Conservation (phyloP, 352 stramenopile species). For the Phytophthora vignae region DNA sequence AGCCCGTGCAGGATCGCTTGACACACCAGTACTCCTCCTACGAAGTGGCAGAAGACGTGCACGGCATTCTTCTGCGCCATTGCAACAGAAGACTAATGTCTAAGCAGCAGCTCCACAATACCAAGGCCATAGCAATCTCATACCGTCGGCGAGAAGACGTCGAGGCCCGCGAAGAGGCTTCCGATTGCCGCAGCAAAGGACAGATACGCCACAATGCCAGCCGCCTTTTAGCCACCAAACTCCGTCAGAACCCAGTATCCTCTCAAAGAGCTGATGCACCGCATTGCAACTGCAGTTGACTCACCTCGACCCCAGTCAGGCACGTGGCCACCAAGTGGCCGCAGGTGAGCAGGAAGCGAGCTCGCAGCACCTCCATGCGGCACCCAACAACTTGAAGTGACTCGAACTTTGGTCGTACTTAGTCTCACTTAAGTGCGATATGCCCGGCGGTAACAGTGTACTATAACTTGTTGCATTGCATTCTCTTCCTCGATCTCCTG, state of each 20-base stretch:
- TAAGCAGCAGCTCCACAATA: not conserved
- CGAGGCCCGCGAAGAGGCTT: constrained; percentile 53
- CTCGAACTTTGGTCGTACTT: constrained; percentile 20
- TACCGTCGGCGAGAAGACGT: constrained; percentile 63
- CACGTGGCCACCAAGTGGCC: constrained; percentile 70
- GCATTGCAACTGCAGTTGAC: not conserved
- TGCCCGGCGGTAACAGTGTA: constrained; percentile 2
- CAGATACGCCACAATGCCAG: constrained; percentile 44
- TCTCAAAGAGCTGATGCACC: not conserved
- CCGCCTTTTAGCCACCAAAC: constrained; percentile 14
- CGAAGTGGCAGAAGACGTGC: constrained; percentile 65
- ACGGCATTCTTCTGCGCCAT: constrained; percentile 54
- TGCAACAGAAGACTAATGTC: not conserved
- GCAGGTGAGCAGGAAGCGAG: constrained; percentile 65
- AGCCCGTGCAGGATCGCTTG: constrained; percentile 58
- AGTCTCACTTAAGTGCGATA: constrained; percentile 23
- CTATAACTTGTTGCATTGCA: not conserved
- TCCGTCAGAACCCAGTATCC: not conserved
- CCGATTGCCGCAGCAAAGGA: constrained; percentile 51
- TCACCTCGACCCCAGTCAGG: constrained; percentile 33
- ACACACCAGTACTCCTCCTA: constrained; percentile 69
- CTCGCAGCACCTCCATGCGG: constrained; percentile 33
- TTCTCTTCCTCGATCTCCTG: constrained; percentile 19
- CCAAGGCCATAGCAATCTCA: not conserved
- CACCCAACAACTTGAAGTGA: constrained; percentile 22